Conservation (phyloP, 306 rosid genomes). For the Psophocarpus tetragonolobus region DNA sequence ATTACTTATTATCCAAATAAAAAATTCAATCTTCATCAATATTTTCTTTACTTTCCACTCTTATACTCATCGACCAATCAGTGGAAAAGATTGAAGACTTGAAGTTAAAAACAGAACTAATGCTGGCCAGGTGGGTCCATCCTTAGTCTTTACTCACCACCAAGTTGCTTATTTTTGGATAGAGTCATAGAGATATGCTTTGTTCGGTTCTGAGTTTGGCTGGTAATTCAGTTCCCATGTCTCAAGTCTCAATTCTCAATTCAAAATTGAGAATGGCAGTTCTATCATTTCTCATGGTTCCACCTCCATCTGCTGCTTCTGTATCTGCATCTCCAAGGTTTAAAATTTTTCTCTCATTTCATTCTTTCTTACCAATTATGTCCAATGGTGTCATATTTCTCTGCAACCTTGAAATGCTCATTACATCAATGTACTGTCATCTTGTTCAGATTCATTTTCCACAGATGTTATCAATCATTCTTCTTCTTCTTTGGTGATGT, state of each 20-base stretch:
- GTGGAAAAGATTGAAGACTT: neutral
- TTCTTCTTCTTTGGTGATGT: neutral
- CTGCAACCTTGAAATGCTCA: neutral
- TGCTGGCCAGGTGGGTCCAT: conserved; percentile 1
- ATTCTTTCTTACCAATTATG: neutral
- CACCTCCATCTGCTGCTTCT: conserved; percentile 20
- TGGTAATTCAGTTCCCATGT: neutral
- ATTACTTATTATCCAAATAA: neutral
- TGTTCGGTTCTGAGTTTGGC: neutral
- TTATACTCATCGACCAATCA: neutral
- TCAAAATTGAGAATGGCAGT: conserved; percentile 24
- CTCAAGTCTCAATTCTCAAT: neutral
- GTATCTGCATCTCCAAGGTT: conserved; percentile 28
- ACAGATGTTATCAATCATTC: neutral
- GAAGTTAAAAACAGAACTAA: neutral
- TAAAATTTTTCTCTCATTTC: neutral
- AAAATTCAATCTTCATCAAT: neutral
- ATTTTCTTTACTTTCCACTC: neutral
- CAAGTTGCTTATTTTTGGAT: neutral
- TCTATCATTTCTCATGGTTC: conserved; percentile 29
- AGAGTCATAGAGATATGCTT: neutral
- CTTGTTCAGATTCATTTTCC: neutral
- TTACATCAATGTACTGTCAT: neutral
- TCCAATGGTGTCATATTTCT: neutral
- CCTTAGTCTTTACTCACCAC: neutral